phyloP scores from a whole-genome alignment of 2,329 filamentous ascomycete species.

The Botryotinia globosa region DNA sequence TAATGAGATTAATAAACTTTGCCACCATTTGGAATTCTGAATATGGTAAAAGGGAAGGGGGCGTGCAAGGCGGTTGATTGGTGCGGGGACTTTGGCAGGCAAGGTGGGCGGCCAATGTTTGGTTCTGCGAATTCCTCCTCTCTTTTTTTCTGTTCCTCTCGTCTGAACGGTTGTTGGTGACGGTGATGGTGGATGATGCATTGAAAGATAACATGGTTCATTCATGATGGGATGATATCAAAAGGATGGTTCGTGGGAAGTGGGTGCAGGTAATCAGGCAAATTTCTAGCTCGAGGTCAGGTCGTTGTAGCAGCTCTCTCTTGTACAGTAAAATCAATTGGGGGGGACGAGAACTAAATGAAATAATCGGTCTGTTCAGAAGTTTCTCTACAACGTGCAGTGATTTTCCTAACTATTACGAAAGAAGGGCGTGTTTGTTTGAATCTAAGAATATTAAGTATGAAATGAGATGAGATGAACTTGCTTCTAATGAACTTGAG shows the following conservation, averaged over 20 bases:
- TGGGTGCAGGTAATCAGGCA: neutral
- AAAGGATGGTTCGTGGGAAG: conserved; percentile 4
- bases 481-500: neutral
- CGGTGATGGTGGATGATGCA: conserved; percentile 6
- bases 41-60: conserved; percentile 15
- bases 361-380: conserved; percentile 2
- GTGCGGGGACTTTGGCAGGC: conserved; percentile 6
- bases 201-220: conserved; percentile 8
- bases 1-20: conserved; percentile 33
- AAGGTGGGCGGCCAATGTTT: conserved; percentile 16
- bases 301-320: conserved; percentile 15
- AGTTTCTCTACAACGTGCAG: neutral
- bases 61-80: neutral
- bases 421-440: neutral
- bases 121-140: conserved; percentile 9
- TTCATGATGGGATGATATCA: conserved; percentile 15
- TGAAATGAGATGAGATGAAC: neutral
- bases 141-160: neutral
- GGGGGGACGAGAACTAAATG: neutral
- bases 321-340: conserved; percentile 18
- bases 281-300: conserved; percentile 12
- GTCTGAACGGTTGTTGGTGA: conserved; percentile 16
- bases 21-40: conserved; percentile 10
- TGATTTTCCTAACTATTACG: neutral
- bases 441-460: neutral